phyloP scores from a whole-genome alignment of 2,329 filamentous ascomycete genomes.

The Trichoderma sp. region DNA sequence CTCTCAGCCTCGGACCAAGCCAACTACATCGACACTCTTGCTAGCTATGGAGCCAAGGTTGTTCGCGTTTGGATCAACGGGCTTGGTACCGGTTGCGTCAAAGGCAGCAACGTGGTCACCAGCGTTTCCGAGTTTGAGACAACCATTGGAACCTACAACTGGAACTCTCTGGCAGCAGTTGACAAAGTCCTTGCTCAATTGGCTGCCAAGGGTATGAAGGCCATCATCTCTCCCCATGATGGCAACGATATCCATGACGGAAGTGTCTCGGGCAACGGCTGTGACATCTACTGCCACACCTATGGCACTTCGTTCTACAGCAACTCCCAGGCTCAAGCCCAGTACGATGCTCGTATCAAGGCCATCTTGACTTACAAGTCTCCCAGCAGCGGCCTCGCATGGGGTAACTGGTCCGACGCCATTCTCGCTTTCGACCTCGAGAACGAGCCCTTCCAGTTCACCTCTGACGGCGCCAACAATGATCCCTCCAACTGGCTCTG shows the following conservation, averaged over 20 bases:
- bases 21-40: constrained; percentile 30
- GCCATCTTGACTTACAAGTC: constrained; percentile 41
- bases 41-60: constrained; percentile 30
- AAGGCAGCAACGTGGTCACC: constrained; percentile 30
- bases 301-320: constrained; percentile 39
- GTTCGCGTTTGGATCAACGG: constrained; percentile 32
- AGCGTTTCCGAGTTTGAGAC: constrained; percentile 29
- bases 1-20: constrained; percentile 31
- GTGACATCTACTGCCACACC: constrained; percentile 28
- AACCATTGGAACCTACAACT: constrained; percentile 32
- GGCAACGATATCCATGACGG: constrained; percentile 26
- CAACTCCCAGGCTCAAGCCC: constrained; percentile 37
- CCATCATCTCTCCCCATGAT: constrained; percentile 32
- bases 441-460: constrained; percentile 39
- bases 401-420: constrained; percentile 40
- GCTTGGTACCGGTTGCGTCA: constrained; percentile 26
- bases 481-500: constrained; percentile 37
- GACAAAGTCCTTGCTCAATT: constrained; percentile 28
- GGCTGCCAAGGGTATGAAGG: constrained; percentile 29
- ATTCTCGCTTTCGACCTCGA: constrained; percentile 43
- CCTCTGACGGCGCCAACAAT: constrained; percentile 1
- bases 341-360: constrained; percentile 39
- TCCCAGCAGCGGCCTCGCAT: constrained; percentile 37
- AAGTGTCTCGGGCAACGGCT: background rate
- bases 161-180: constrained; percentile 26